Evolutionary conservation across 1,284 basidiomycete genomes (phyloP).

Genomic region (Neotropicomus parvogracilis): DNA sequence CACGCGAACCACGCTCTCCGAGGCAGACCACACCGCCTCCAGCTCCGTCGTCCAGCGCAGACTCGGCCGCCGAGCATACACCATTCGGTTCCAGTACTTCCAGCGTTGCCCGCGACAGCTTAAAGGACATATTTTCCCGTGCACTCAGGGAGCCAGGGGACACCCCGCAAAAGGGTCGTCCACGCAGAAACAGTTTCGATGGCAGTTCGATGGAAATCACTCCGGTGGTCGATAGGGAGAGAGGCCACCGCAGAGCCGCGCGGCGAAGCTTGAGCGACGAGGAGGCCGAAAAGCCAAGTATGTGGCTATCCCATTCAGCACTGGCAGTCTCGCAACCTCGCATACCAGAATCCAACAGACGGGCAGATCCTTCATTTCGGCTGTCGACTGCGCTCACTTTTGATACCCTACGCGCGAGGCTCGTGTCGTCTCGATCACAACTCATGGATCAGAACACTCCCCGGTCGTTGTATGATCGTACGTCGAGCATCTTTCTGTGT

Average conservation of each 20-base stretch:
- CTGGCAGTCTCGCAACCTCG: conserved; percentile 6
- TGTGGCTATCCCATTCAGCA: conserved; percentile 27
- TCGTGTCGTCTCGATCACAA: conserved; percentile 39
- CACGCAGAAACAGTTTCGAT: conserved; percentile 53
- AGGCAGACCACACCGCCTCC: conserved; percentile 30
- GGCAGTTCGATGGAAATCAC: conserved; percentile 57
- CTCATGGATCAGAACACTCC: conserved; percentile 34
- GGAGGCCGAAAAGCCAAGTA: conserved; percentile 57
- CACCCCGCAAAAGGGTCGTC: conserved; percentile 50
- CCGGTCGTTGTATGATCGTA: conserved; percentile 34
- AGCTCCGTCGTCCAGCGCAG: conserved; percentile 47
- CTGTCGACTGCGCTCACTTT: conserved; percentile 46
- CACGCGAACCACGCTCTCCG: conserved; percentile 39
- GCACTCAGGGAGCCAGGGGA: conserved; percentile 59
- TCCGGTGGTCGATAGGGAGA: conserved; percentile 44
- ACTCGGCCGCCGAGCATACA: conserved; percentile 58
- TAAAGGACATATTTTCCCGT: conserved; percentile 60
- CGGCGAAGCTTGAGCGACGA: conserved; percentile 64
- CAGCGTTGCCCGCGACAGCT: conserved; percentile 52
- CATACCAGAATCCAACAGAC: conserved; percentile 31
- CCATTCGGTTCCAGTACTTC: conserved; percentile 40
- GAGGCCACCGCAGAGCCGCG: conserved; percentile 48
- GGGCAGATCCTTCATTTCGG: conserved; percentile 38
- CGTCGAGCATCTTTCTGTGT: conserved; percentile 8
- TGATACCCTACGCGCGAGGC: conserved; percentile 48